Base-by-base conservation (phyloP, 257 asterid species). In the Anisodus tanguticus region DNA sequence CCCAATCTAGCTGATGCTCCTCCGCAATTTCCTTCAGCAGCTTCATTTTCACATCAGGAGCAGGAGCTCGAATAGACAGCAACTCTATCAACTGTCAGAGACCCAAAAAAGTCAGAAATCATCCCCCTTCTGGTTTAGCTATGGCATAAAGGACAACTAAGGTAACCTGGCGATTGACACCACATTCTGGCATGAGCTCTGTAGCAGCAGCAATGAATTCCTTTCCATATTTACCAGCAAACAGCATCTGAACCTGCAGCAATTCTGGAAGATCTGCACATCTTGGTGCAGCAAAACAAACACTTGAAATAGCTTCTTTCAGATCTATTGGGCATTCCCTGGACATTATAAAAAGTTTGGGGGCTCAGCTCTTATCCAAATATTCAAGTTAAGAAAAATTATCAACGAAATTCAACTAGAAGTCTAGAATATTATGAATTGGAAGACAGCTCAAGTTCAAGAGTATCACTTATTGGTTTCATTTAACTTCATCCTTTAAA, bases 211-310 rank as follows among this genome's bases (percentile, higher is more conserved):
- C 8, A 22, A 95, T 94, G 51, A 95, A 97, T 81, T 97, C 98
- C 90, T 92, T 93, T 76, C 98, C 98, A 60, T 97, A 97, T 31
- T 31, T 93, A 8, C 94, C 93, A 57, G 92, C 90, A 86, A 97
- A 97, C 59, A 91, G 71, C 90, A 95, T 70, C 85, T 94, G 98
- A 80, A 87, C 97, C 84, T 93, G 97, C 66, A 87, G 88, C 93
- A 97, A 87, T 90, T 97, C 98, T 3, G 93, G 89, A 26, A 97
- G 92, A 93, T 97, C 99, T 31, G 98, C 95, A 84, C 99, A 97
- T 88, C 99, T 93, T 80, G 98, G 99, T 83, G 99, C 98, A 16
- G 99, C 98, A 90, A 95, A 97, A 91, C 98, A 95, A 82, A 97
- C 83, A 78, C 98, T 97, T 69, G 98, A 95, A 89, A 97, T 97